Evolutionary conservation across 257 asterid species (phyloP), one percentile per base, ranked within the genome.

Genomic region (Nicotiana benthamiana): DNA sequence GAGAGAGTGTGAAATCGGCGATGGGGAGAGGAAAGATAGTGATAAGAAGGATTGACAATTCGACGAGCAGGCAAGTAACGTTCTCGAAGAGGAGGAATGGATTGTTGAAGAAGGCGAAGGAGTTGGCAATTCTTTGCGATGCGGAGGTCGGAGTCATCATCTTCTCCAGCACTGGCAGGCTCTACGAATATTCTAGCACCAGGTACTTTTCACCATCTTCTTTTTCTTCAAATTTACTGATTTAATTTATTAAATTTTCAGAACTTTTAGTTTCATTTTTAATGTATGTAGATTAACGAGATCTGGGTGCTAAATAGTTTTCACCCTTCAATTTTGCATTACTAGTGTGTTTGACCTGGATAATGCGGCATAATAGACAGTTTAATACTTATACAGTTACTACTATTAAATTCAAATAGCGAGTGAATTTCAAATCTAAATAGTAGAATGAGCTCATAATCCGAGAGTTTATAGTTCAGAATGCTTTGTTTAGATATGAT

Each of bases 21-120:
- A 87, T 87, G 90, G 90, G 90, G 75, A 85, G 90, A 81, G 90
- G 90, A 12, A 87, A 87, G 82, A 84, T 87, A 72, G 88, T 81
- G 72, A 87, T 87, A 78, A 85, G 88, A 53, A 87, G 90, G 83
- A 87, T 87, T 82, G 90, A 87, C 32, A 87, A 87, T 81, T 84
- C 90, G 36, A 87, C 90, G 67, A 87, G 90, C 80, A 87, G 90
- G 52, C 90, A 87, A 75, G 90, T 87, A 24, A 87, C 90, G 27
- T 87, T 87, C 16, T 87, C 89, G 34, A 87, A 87, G 76, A 80
- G 89, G 80, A 87, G 89, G 22, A 87, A 82, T 75, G 89, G 89
- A 70, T 74, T 87, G 79, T 40, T 87, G 82, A 87, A 87, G 85
- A 87, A 87, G 59, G 86, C 89, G 3, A 87, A 83, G 83, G 90